Base-by-base conservation (phyloP, 2,329 filamentous ascomycete species). In the Pseudohalonectria lignicola region DNA sequence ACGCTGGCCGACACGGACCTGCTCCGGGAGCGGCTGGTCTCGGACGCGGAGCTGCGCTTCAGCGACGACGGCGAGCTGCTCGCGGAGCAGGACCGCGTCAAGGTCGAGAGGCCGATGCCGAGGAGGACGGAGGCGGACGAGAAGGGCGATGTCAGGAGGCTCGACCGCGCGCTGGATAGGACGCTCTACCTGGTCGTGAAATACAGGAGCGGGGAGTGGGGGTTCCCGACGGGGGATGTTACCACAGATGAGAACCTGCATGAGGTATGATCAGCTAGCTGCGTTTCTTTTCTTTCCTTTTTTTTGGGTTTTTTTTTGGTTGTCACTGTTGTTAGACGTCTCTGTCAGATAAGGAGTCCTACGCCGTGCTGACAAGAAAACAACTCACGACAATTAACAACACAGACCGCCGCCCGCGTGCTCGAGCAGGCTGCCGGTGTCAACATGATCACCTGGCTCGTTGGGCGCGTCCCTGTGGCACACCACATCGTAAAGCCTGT, bases 371-470 rank as follows among this genome's bases (percentile, higher is more conserved):
- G n/a, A n/a, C n/a, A n/a, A n/a, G n/a, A n/a, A n/a, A n/a, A n/a
- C n/a, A n/a, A n/a, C n/a, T n/a, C n/a, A 23, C 13, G 17, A 26
- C 32, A 25, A 39, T 21, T 13, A 20, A 19, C 19, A 9, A 21
- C 38, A 44, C 50, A 98, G 92, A 80, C 85, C 32, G 87, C 90
- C 28, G 76, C 86, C 54, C 76, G 87, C 43, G 78, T 87, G 39
- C 69, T 96, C 18, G 69, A 80, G 37, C 71, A 85, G 51, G 69
- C 86, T 4, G 87, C 82, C 9, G 92, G 92, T 41, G 64, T 84
- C 43, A 93, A 98, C 70, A 96, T 98, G 88, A 96, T 96, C 67
- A 95, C 87, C 39, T 98, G 92, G 88, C 76, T 96, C 49, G 84
- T 98, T 37, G 90, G 87, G 43, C 87, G 87, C 51, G 82, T 83